Evolutionary conservation across 176 grass and related monocot genomes (phyloP).

Genomic region (Avena atlantica): DNA sequence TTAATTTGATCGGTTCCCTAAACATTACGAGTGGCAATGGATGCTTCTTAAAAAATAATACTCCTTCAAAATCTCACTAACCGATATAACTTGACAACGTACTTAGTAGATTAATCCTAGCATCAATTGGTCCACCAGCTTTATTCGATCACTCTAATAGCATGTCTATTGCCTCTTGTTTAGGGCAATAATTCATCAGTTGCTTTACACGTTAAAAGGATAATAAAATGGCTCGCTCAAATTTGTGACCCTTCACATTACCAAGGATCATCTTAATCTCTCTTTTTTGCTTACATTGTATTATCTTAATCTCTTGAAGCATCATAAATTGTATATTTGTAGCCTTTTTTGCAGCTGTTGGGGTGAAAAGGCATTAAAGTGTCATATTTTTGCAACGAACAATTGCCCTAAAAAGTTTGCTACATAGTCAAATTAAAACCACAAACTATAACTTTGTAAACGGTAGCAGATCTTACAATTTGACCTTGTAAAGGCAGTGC

Average conservation of each 20-base stretch:
- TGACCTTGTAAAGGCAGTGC: background rate
- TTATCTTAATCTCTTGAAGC: background rate
- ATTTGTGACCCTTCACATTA: slow-evolving; percentile 21
- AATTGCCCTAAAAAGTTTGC: background rate
- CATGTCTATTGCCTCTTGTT: background rate
- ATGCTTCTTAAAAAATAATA: background rate
- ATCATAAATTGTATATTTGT: background rate
- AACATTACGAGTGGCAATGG: background rate
- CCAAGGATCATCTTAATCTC: background rate
- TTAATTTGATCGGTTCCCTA: background rate
- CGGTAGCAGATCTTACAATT: background rate
- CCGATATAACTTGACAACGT: background rate
- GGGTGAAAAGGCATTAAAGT: background rate
- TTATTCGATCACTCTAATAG: background rate
- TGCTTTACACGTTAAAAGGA: background rate
- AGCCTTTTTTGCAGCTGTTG: background rate
- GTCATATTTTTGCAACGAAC: background rate
- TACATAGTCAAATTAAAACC: background rate
- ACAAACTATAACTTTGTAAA: background rate
- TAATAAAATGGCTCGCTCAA: background rate
- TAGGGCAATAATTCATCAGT: background rate
- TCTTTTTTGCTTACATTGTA: background rate
- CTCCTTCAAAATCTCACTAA: background rate
- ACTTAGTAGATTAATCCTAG: background rate
- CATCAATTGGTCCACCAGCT: background rate